A percentile compares a stretch with the other conserved stretches of the same genome.
Evolutionary conservation across 179 eudicot species (phyloP).

Genomic region (Silene vulgaris): DNA sequence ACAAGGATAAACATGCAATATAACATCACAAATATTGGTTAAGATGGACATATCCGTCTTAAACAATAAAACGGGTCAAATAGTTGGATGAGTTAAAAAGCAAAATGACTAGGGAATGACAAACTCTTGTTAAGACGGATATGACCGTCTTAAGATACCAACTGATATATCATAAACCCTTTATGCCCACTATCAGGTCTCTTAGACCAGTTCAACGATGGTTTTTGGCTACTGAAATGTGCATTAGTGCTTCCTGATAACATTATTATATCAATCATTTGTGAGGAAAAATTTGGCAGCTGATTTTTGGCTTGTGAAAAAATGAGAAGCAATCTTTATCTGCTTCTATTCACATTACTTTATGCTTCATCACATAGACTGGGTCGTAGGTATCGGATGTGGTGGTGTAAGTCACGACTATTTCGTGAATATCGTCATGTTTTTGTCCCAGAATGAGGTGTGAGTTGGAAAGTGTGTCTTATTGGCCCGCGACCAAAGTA

Average conservation of each 20-base stretch:
- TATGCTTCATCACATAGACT: not conserved
- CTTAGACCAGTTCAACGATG: conserved; percentile 5
- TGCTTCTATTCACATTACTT: too few relatives aligned
- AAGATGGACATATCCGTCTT: too few relatives aligned
- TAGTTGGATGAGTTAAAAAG: too few relatives aligned
- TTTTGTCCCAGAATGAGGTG: not conserved
- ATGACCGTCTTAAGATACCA: too few relatives aligned
- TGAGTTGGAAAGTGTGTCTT: not conserved
- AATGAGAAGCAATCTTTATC: not conserved
- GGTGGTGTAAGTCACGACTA: not conserved
- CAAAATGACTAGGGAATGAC: too few relatives aligned
- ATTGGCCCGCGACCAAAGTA: too few relatives aligned
- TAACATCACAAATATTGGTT: too few relatives aligned
- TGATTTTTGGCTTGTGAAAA: not conserved
- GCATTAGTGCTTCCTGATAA: not conserved
- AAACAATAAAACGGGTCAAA: too few relatives aligned
- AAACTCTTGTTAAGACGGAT: too few relatives aligned
- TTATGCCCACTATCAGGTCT: not conserved
- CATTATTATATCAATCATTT: too few relatives aligned
- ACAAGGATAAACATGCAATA: not conserved
- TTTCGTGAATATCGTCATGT: not conserved
- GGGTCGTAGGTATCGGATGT: not conserved
- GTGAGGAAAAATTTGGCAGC: too few relatives aligned
- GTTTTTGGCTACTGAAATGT: not conserved
- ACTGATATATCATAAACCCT: not conserved